These are phyloP conservation scores for Yueomyces sp. DNA, from an alignment of 1,139 yeast genomes.

Conservation along the genomic window DNA sequence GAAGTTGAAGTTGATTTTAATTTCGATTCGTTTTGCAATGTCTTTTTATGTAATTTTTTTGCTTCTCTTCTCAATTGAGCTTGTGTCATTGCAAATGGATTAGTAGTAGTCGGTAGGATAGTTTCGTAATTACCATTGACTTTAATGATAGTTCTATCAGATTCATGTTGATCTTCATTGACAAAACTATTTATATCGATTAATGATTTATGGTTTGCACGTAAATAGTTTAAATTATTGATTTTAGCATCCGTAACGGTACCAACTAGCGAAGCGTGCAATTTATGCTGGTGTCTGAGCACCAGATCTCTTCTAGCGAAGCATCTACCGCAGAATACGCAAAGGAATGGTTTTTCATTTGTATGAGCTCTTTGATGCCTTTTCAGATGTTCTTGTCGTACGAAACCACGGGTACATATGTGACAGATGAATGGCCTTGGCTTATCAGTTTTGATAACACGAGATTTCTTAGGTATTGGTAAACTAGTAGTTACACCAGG, in stretches of 20 bases:
- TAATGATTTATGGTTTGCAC: neutral
- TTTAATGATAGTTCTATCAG: slow-evolving; percentile 24
- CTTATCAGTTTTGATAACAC: slow-evolving; percentile 72
- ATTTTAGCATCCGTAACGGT: slow-evolving; percentile 3
- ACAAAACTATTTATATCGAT: neutral
- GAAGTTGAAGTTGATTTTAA: neutral
- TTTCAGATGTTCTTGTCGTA: slow-evolving; percentile 83
- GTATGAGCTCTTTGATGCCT: slow-evolving; percentile 94
- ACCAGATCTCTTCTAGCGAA: slow-evolving; percentile 88
- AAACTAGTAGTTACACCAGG: slow-evolving; percentile 19
- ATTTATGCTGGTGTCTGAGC: slow-evolving; percentile 84
- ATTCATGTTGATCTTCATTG: slow-evolving; percentile 1
- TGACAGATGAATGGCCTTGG: slow-evolving; percentile 88
- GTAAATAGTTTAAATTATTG: slow-evolving; percentile 1
- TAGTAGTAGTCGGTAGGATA: slow-evolving; percentile 24
- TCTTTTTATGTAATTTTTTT: slow-evolving; percentile 2
- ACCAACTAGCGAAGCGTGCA: slow-evolving; percentile 52
- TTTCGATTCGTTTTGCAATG: slow-evolving; percentile 2
- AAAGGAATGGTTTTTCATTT: slow-evolving; percentile 90
- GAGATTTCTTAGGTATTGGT: slow-evolving; percentile 81
- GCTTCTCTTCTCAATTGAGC: slow-evolving; percentile 19
- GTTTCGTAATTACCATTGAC: slow-evolving; percentile 28
- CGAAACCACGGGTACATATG: slow-evolving; percentile 91
- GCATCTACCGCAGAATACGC: slow-evolving; percentile 94
- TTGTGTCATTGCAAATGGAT: slow-evolving; percentile 17